Percentiles rank a stretch among this genome's conserved stretches.
Evolutionary conservation across 257 asterid species (phyloP).

Genomic region (Rubia yunnanensis): DNA sequence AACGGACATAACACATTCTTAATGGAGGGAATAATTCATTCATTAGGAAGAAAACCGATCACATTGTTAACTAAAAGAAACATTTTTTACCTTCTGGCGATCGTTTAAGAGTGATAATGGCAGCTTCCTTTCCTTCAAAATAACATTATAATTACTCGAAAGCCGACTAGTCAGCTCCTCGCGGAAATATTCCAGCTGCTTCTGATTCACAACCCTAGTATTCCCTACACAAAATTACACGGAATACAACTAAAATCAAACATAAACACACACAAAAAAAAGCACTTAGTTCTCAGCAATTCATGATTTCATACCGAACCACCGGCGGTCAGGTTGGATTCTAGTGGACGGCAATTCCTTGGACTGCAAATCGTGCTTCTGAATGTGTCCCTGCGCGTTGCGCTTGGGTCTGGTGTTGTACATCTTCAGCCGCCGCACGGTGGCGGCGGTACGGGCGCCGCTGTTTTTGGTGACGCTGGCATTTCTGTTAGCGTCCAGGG

Average conservation of each 20-base stretch:
- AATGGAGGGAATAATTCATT: background rate
- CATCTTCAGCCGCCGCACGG: slow-evolving; percentile 95
- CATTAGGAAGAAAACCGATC: background rate
- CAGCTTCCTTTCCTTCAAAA: slow-evolving; percentile 80
- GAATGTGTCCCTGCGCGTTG: slow-evolving; percentile 42
- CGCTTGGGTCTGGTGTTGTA: slow-evolving; percentile 67
- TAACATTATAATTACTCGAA: slow-evolving; percentile 74
- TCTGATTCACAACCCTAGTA: slow-evolving; percentile 80
- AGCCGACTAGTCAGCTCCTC: slow-evolving; percentile 73
- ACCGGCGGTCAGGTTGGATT: slow-evolving; percentile 86
- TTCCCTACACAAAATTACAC: slow-evolving; percentile 38
- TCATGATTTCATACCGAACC: slow-evolving; percentile 93
- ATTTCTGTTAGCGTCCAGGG: slow-evolving; percentile 63
- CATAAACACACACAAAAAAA: background rate
- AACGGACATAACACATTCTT: background rate
- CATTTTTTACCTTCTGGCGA: slow-evolving; percentile 57
- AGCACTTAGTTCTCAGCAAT: background rate
- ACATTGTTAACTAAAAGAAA: background rate
- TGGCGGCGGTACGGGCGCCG: slow-evolving; percentile 65
- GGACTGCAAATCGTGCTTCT: slow-evolving; percentile 78
- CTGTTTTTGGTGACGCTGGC: slow-evolving; percentile 27
- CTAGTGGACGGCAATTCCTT: slow-evolving; percentile 82
- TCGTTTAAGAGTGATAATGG: slow-evolving; percentile 88
- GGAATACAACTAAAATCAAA: background rate
- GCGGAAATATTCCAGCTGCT: slow-evolving; percentile 70